Percentiles rank a stretch among this genome's conserved stretches.
These are phyloP conservation scores for Hypocrella siamensis DNA, from an alignment of 2,329 filamentous ascomycete species.

Conservation along the genomic window DNA sequence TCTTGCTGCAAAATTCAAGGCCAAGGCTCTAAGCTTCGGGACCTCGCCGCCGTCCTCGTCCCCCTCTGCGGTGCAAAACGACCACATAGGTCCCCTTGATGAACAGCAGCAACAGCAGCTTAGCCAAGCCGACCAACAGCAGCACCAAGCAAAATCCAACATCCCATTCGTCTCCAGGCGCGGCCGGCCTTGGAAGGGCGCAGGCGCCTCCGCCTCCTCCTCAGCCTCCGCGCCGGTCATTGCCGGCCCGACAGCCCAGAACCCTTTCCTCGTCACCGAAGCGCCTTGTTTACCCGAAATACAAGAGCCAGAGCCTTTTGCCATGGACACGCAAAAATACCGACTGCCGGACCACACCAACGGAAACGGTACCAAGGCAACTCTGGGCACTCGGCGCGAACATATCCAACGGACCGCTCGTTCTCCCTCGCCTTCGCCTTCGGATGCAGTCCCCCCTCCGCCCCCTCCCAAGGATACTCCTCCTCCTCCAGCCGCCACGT, in stretches of 20 bases:
- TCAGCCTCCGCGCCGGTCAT: not conserved
- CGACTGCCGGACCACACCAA: slow-evolving; percentile 54
- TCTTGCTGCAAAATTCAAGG: slow-evolving; percentile 48
- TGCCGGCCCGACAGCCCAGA: slow-evolving; percentile 5
- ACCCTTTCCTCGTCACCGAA: slow-evolving; percentile 12
- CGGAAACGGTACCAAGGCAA: slow-evolving; percentile 50
- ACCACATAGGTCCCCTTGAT: slow-evolving; percentile 50
- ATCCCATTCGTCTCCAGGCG: slow-evolving; percentile 41
- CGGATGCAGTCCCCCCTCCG: slow-evolving; percentile 19
- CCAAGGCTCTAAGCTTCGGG: slow-evolving; percentile 48
- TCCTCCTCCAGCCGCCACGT: slow-evolving; percentile 11
- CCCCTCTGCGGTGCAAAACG: slow-evolving; percentile 14
- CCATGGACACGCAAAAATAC: slow-evolving; percentile 62
- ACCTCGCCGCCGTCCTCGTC: slow-evolving; percentile 20
- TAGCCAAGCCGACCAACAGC: slow-evolving; percentile 13
- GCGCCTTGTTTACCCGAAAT: slow-evolving; percentile 33
- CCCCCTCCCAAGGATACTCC: slow-evolving; percentile 26
- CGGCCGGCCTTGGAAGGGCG: slow-evolving; percentile 58
- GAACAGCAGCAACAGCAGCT: slow-evolving; percentile 55
- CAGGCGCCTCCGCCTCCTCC: slow-evolving; percentile 19
- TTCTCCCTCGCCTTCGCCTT: slow-evolving; percentile 20
- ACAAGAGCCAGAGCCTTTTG: slow-evolving; percentile 30
- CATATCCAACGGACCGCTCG: slow-evolving; percentile 36
- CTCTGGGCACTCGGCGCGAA: slow-evolving; percentile 39
- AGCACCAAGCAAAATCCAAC: slow-evolving; percentile 39